Conservation (phyloP, 2,329 filamentous ascomycete genomes). For the Talaromyces sp. region DNA sequence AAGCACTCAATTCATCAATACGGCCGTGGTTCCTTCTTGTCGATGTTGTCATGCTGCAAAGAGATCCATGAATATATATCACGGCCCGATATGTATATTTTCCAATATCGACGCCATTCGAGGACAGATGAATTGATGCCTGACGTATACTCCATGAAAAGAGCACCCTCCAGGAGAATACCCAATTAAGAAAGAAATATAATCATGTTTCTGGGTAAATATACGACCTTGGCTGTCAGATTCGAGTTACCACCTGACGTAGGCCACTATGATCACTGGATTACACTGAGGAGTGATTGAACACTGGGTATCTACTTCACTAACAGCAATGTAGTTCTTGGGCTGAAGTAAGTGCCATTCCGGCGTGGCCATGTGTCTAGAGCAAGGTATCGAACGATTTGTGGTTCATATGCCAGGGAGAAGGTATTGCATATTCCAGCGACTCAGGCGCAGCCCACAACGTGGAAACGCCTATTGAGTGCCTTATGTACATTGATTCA, state of each 20-base stretch:
- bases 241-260: background rate
- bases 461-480: background rate
- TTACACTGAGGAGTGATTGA: background rate
- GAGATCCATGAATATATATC: too few species aligned
- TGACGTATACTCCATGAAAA: background rate
- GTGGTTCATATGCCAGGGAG: background rate
- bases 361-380: background rate
- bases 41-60: too few species aligned
- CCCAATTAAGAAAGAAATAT: too few species aligned
- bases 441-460: background rate
- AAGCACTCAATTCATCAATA: too few species aligned
- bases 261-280: background rate
- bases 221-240: background rate
- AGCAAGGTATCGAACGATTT: background rate
- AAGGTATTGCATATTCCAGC: background rate
- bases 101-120: background rate
- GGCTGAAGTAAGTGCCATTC: too few species aligned
- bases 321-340: too few species aligned
- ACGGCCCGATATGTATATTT: background rate
- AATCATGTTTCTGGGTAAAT: background rate
- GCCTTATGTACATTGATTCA: background rate
- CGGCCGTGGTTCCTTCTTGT: too few species aligned
- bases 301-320: background rate
- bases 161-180: background rate
- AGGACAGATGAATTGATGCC: background rate